These are phyloP conservation scores for Solanum hybrid DNA, from an alignment of 305 asterid species.

Conservation along the genomic window DNA sequence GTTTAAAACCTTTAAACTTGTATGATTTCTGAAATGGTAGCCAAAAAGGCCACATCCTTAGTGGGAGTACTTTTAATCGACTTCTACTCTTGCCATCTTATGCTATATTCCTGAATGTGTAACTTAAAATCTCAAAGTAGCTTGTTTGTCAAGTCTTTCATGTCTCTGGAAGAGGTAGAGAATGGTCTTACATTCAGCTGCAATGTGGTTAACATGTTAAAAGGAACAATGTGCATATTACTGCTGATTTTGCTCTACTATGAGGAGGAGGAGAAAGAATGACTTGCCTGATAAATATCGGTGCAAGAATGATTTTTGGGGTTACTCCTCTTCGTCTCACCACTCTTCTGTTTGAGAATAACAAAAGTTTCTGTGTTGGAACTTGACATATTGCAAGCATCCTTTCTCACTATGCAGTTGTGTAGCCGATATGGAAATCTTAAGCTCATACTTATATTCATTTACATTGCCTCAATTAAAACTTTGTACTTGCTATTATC, in stretches of 20 bases:
- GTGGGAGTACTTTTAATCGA: neutral
- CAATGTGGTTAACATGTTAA: neutral
- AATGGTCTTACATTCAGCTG: neutral
- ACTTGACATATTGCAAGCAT: neutral
- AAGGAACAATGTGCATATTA: neutral
- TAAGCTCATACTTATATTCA: neutral
- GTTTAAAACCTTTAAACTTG: too few relatives aligned
- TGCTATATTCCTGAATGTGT: neutral
- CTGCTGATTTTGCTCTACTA: neutral
- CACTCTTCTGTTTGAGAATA: neutral
- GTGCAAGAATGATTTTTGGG: neutral
- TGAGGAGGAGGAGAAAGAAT: neutral
- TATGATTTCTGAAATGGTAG: too few relatives aligned
- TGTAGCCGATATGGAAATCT: neutral
- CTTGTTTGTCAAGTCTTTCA: neutral
- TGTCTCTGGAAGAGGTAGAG: neutral
- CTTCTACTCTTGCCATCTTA: neutral
- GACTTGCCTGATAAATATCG: neutral
- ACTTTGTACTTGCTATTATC: neutral
- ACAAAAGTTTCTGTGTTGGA: neutral
- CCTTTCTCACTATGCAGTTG: neutral
- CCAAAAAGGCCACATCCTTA: neutral
- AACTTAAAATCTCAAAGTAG: neutral
- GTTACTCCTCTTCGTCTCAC: neutral
- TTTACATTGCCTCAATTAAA: neutral